Evolutionary conservation across 768 basidiomycete species (phyloP).

Genomic region (Suillus luteus): DNA sequence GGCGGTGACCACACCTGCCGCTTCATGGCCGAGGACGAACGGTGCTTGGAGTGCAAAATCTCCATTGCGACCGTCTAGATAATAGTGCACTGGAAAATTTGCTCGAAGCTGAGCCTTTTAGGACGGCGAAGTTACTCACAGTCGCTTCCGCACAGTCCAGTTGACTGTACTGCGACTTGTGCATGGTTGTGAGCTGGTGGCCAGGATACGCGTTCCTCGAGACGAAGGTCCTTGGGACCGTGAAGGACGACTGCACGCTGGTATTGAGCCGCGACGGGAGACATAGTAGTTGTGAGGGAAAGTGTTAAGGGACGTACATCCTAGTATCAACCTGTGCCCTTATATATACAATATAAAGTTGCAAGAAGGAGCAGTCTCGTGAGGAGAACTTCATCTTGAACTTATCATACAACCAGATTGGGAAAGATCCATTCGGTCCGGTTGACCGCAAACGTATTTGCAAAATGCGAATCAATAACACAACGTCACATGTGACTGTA

Average conservation of each 20-base stretch:
- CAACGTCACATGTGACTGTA: slow-evolving; percentile 2
- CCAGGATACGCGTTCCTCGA: slow-evolving; percentile 74
- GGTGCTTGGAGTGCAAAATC: slow-evolving; percentile 87
- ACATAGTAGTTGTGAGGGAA: slow-evolving; percentile 36
- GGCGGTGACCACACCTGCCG: slow-evolving; percentile 85
- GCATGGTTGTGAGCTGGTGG: slow-evolving; percentile 72
- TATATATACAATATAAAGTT: slow-evolving; percentile 34
- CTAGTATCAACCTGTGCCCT: slow-evolving; percentile 14
- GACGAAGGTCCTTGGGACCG: slow-evolving; percentile 78
- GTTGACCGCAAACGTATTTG: slow-evolving; percentile 27
- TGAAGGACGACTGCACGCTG: slow-evolving; percentile 81
- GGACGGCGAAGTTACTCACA: slow-evolving; percentile 43
- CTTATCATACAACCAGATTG: slow-evolving; percentile 24
- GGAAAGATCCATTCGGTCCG: slow-evolving; percentile 35
- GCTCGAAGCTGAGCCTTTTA: slow-evolving; percentile 5
- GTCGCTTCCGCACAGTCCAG: slow-evolving; percentile 91
- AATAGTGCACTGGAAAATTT: slow-evolving; percentile 78
- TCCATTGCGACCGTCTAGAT: slow-evolving; percentile 85
- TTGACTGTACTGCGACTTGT: slow-evolving; percentile 78
- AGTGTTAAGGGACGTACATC: slow-evolving; percentile 28
- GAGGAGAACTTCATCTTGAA: slow-evolving; percentile 28
- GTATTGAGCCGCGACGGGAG: slow-evolving; percentile 50
- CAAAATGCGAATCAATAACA: slow-evolving; percentile 20
- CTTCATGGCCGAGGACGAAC: slow-evolving; percentile 92
- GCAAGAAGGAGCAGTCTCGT: slow-evolving; percentile 35